Base-by-base conservation (phyloP, 148 eudicot species). In the Linanthus parryae region DNA sequence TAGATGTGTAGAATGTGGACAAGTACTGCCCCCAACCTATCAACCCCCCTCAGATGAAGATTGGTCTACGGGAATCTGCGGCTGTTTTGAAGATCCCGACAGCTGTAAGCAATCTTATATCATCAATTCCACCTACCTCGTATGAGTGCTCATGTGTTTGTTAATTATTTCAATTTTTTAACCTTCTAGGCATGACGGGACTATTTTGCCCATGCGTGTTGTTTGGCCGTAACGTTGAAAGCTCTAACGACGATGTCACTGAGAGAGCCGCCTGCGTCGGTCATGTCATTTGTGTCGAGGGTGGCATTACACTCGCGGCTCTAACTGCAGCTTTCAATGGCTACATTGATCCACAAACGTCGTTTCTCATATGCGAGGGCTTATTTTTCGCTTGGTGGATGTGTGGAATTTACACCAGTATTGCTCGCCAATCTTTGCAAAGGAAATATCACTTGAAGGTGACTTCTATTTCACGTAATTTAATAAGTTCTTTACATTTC, bases 331-430 rank as follows among this genome's bases (percentile, higher is more conserved):
- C 71, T 39, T 47, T 70, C 46, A 28, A 71, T 57, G 94, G 96
- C 18, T 31, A 31, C 10, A 53, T 86, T 11, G 86, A 81, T 64
- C 84, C 87, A 7, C 57, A 75, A 17, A 82, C 90, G 2, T 44
- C 72, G n/a, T 63, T 72, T 61, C 77, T 84, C 39, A 59, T 85
- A 12, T 68, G 69, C 10, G 97, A 89, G 63, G 90, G 90, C 3
- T 58, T 89, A 61, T 38, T 79, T 4, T 88, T 84, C 44, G 73
- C 78, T 40, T 88, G 96, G 96, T 88, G 94, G 94, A 75, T 84
- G 57, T 88, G 96, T 40, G 96, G 86, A 6, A 77, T 84, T 17
- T 84, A 89, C 62, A 84, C 72, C 11, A 76, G 97, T 39, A 62
- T 84, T 62, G 72, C 68, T 52, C 68, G 94, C 0, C 79, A 89